These are phyloP conservation scores for Trypanosoma avium DNA, from an alignment of 208 protist species.

Conservation along the genomic window DNA sequence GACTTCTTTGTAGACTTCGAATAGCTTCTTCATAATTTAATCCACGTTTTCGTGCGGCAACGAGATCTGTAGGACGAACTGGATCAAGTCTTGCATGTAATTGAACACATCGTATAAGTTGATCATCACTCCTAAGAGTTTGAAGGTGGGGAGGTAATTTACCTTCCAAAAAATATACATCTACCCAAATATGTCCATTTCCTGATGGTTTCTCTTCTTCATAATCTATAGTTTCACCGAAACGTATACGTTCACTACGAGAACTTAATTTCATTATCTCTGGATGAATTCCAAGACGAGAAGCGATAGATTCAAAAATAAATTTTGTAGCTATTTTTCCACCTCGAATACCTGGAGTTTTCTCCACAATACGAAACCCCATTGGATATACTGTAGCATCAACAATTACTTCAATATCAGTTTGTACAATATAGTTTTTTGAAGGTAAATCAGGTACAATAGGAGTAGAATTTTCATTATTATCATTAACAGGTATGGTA, in stretches of 20 bases:
- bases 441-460: not conserved
- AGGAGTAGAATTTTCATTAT: not conserved
- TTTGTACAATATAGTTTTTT: slow-evolving; percentile 7
- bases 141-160: slow-evolving; percentile 60
- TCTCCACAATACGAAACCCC: slow-evolving; percentile 21
- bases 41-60: slow-evolving; percentile 51
- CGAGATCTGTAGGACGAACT: slow-evolving; percentile 51
- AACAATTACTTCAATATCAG: slow-evolving; percentile 24
- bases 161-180: slow-evolving; percentile 21
- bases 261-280: slow-evolving; percentile 57
- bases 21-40: slow-evolving; percentile 73
- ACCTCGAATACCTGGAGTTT: slow-evolving; percentile 6
- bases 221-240: slow-evolving; percentile 55
- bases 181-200: slow-evolving; percentile 23
- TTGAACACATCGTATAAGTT: slow-evolving; percentile 49
- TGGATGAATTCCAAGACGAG: slow-evolving; percentile 54
- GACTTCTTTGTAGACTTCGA: slow-evolving; percentile 26
- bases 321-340: slow-evolving; percentile 16
- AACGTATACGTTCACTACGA: slow-evolving; percentile 58
- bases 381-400: slow-evolving; percentile 29
- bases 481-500: not conserved
- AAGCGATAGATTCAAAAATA: slow-evolving; percentile 65
- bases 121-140: slow-evolving; percentile 35
- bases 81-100: slow-evolving; percentile 42
- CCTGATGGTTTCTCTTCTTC: slow-evolving; percentile 31